Evolutionary conservation across 495 filamentous ascomycete genomes (phyloP), one percentile per base, ranked within the genome.

Genomic region (Barbatosphaeria neglecta): DNA sequence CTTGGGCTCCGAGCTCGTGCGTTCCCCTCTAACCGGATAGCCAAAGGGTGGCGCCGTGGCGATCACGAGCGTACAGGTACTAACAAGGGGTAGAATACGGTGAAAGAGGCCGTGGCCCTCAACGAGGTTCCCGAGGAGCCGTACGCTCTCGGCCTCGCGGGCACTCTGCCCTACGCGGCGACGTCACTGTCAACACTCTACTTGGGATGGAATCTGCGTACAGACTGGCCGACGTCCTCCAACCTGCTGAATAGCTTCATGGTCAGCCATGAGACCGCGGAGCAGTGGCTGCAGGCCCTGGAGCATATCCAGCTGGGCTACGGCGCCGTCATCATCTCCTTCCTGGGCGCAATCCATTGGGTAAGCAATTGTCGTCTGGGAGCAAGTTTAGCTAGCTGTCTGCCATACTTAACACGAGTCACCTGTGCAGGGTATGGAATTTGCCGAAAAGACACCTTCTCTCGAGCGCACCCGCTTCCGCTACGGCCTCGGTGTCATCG

Each of bases 301-400:
- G 89, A 96, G 66, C 93, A 90, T 19, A 68, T 96, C 53, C 92
- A 98, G 66, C 72, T 97, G 43, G 92, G 86, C 43, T 95, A 92
- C 56, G 92, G 92, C 45, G 92, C 92, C 38, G 81, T 95, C 43
- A 89, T 96, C 55, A 82, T 96, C 56, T 94, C 89, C 39, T 97
- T 97, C 76, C 78, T 98, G 19, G 92, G 92, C 41, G 92, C 93
- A 28, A 80, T 96, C 56, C 92, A 98, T 65, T 97, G 93, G 93
- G 86, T 86, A 52, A 73, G 76, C 49, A 22, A 15, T n/a, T 6
- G 18, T 23, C 4, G 20, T 17, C 37, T 39, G n/a, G n/a, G n/a
- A n/a, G n/a, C n/a, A n/a, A n/a, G n/a, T 16, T 22, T 2, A 13
- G 13, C 39, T 23, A 3, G 2, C 22, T 3, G n/a, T 6, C 1